Conservation (phyloP, 805 yeast species). For the Wickerhamomyces bovis region DNA sequence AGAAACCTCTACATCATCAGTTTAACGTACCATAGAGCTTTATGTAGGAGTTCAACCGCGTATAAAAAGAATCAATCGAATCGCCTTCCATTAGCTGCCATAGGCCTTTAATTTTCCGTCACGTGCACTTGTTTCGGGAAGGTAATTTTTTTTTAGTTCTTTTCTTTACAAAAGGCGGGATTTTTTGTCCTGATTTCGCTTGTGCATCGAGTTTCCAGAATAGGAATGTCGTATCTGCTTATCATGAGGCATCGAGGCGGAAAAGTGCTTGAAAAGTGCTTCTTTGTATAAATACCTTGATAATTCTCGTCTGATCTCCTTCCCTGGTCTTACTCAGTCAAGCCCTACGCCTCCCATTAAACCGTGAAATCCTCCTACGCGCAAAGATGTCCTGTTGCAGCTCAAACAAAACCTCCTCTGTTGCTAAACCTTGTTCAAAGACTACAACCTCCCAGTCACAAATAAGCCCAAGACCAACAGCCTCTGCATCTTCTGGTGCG, state of each 20-base stretch:
- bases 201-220: conserved; percentile 15
- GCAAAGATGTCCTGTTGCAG: conserved; percentile 18
- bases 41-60: background rate
- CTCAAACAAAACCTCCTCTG: conserved; percentile 11
- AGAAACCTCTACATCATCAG: background rate
- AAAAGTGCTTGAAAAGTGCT: background rate
- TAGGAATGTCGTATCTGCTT: conserved; percentile 9
- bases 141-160: background rate
- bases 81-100: background rate
- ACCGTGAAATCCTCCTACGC: background rate
- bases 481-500: conserved; percentile 12
- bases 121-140: background rate
- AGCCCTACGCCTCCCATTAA: background rate
- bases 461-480: conserved; percentile 18
- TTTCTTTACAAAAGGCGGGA: background rate
- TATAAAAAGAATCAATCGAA: background rate
- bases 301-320: background rate
- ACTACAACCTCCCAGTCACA: conserved; percentile 12
- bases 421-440: conserved; percentile 3
- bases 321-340: background rate
- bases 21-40: background rate
- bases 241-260: conserved; percentile 4
- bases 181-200: background rate
- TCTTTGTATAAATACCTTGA: background rate
- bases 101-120: background rate